Evolutionary conservation across 768 basidiomycete species (phyloP).

Genomic region (Brasilioporus rufonigricans): DNA sequence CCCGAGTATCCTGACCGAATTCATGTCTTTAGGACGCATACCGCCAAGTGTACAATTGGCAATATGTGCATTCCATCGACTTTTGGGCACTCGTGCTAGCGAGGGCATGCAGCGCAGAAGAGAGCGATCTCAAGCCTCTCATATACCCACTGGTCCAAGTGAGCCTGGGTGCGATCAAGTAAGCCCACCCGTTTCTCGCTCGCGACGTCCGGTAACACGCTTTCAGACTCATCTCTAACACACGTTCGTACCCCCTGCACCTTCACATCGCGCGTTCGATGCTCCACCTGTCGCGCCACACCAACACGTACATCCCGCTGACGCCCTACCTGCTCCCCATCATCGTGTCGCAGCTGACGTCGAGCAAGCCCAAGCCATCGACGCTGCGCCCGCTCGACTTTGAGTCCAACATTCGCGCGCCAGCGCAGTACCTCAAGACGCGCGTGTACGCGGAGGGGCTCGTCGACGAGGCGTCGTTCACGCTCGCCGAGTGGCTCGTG

Average conservation of each 20-base stretch:
- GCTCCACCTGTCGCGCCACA: conserved; percentile 80
- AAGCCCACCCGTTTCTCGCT: conserved; percentile 24
- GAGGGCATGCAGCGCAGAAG: conserved; percentile 68
- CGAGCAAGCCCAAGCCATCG: conserved; percentile 74
- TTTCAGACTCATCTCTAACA: conserved; percentile 80
- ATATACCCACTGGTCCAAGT: conserved; percentile 97
- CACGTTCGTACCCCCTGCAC: conserved; percentile 93
- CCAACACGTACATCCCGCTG: conserved; percentile 83
- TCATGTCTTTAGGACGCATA: conserved; percentile 67
- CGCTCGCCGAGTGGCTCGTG: conserved; percentile 81
- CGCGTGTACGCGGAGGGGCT: conserved; percentile 81
- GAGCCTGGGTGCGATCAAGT: conserved; percentile 90
- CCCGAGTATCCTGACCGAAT: conserved; percentile 4
- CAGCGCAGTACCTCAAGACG: conserved; percentile 86
- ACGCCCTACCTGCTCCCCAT: conserved; percentile 86
- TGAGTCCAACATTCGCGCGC: conserved; percentile 81
- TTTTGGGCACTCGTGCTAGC: conserved; percentile 93
- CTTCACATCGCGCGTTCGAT: conserved; percentile 89
- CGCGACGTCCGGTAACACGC: neutral
- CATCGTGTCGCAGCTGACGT: conserved; percentile 68
- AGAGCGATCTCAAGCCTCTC: conserved; percentile 81
- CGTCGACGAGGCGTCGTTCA: conserved; percentile 75
- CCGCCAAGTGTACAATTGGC: conserved; percentile 98
- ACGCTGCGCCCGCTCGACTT: conserved; percentile 89
- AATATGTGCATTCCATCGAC: conserved; percentile 92